These are phyloP conservation scores for Arthrinium phaeospermum DNA, from an alignment of 2,329 filamentous ascomycete genomes.

Conservation along the genomic window DNA sequence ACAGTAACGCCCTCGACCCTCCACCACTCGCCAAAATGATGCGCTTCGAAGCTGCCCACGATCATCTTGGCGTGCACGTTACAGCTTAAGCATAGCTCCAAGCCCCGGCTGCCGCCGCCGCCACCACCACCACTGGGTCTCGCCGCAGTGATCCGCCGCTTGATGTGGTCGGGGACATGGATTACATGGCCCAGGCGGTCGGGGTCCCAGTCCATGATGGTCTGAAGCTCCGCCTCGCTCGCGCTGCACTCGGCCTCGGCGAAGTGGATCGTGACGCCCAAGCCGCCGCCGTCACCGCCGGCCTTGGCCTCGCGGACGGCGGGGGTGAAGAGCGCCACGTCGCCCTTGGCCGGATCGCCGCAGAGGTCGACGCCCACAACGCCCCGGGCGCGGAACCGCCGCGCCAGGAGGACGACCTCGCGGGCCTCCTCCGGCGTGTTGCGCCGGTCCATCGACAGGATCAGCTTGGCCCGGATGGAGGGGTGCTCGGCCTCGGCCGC, in stretches of 20 bases:
- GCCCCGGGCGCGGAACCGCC: slow-evolving; percentile 52
- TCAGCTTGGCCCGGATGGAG: slow-evolving; percentile 66
- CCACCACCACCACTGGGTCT: slow-evolving; percentile 18
- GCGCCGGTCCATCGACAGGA: slow-evolving; percentile 77
- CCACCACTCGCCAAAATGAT: slow-evolving; percentile 81
- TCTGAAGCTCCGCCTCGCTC: slow-evolving; percentile 63
- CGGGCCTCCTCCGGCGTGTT: slow-evolving; percentile 63
- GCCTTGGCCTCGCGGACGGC: slow-evolving; percentile 63
- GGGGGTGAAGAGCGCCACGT: slow-evolving; percentile 63
- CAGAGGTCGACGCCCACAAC: slow-evolving; percentile 81
- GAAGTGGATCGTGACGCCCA: slow-evolving; percentile 78
- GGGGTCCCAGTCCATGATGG: slow-evolving; percentile 69
- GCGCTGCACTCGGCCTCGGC: slow-evolving; percentile 69
- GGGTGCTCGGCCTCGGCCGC: slow-evolving; percentile 35
- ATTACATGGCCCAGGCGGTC: slow-evolving; percentile 80
- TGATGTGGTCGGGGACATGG: slow-evolving; percentile 68
- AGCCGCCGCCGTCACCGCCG: slow-evolving; percentile 51
- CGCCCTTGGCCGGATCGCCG: slow-evolving; percentile 71
- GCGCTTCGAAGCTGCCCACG: slow-evolving; percentile 66
- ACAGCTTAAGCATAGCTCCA: slow-evolving; percentile 81
- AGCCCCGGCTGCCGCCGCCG: slow-evolving; percentile 55
- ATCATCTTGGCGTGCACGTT: slow-evolving; percentile 81
- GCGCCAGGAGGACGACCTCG: slow-evolving; percentile 69
- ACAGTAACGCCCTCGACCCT: slow-evolving; percentile 63
- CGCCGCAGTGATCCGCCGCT: slow-evolving; percentile 53